Base-by-base conservation (phyloP, 495 filamentous ascomycete genomes). In the Neurospora sp. region DNA sequence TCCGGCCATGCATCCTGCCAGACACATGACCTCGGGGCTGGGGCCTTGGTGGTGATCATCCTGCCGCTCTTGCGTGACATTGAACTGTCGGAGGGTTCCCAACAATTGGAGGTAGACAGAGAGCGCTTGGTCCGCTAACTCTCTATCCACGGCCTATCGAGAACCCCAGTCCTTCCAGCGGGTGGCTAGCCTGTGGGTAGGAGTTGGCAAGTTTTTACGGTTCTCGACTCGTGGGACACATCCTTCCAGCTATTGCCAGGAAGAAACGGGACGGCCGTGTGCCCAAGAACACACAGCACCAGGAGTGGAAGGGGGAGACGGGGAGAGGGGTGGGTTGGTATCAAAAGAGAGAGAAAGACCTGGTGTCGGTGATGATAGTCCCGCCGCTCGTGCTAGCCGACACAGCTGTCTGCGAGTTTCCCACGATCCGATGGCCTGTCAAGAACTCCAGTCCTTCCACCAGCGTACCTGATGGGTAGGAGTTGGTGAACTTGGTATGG, bases 101-200 rank as follows among this genome's bases (percentile, higher is more conserved):
- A 62, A 62, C 23, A 31, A 7, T 16, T 5, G 46, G 46, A 54
- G 4, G n/a, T 54, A 23, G 46, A 54, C n/a, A 20, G 41, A 44
- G 42, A 44, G 42, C 18, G 42, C 42, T 44, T 42, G 16, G 41
- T 42, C 41, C 16, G 41, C 41, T 18, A 42, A 42, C 41, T 49
- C 44, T 49, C 44, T 20, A 1, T 11, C 44, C 49, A 54, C 49
- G 10, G 5, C 46, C 46, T 54, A 62, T 73, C 72, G 20, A 71
- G 62, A 73, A 70, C 66, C 72, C 66, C 40, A 71, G 66, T 73
- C 72, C 72, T 73, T 73, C 69, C 66, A 70, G 11, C 40, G 39
- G 72, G 40, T 70, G 72, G 54, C 54, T 46, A 71, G 62, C 31
- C 37, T 69, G 39, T 35, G 72, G 70, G 40, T 73, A 71, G 66